Conservation (phyloP, 2,329 filamentous ascomycete species). For the Claviceps africana region DNA sequence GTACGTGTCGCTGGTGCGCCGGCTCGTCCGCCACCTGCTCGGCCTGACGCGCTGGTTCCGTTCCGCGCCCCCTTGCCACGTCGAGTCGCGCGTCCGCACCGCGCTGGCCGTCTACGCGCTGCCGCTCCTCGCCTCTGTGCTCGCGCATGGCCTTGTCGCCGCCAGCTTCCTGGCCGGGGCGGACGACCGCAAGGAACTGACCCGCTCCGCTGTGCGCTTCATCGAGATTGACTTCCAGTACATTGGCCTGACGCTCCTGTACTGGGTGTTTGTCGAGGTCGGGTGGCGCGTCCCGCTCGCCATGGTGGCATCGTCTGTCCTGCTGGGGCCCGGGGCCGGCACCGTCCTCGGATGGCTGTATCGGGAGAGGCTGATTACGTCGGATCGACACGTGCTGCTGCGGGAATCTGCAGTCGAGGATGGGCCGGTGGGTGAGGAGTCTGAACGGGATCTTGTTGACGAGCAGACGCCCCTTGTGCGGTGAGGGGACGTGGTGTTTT, state of each 20-base stretch:
- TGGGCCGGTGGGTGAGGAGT: conserved; percentile 8
- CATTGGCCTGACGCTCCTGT: conserved; percentile 32
- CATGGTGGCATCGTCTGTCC: conserved; percentile 15
- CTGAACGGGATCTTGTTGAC: conserved; percentile 6
- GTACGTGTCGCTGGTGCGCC: conserved; percentile 31
- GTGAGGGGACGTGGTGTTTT: conserved; percentile 4
- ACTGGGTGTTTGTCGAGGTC: conserved; percentile 39
- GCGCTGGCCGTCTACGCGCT: conserved; percentile 29
- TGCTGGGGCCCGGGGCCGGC: conserved; percentile 26
- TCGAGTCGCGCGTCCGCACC: conserved; percentile 27
- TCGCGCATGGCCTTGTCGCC: conserved; percentile 28
- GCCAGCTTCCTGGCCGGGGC: conserved; percentile 20
- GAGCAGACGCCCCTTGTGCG: conserved; percentile 23
- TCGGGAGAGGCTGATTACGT: conserved; percentile 20
- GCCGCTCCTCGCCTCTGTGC: conserved; percentile 28
- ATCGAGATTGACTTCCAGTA: conserved; percentile 33
- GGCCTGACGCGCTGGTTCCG: conserved; percentile 13
- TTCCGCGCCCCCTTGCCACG: conserved; percentile 21
- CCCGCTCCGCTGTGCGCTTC: conserved; percentile 30
- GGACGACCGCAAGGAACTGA: conserved; percentile 36
- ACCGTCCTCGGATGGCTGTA: conserved; percentile 26
- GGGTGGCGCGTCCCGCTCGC: conserved; percentile 27
- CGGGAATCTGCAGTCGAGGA: conserved; percentile 7
- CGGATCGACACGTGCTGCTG: conserved; percentile 10
- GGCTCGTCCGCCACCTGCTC: conserved; percentile 18